Percentiles rank a stretch among this genome's conserved stretches.
These are phyloP conservation scores for Penicillium rolfsii DNA, from an alignment of 2,329 filamentous ascomycete species.

Conservation along the genomic window DNA sequence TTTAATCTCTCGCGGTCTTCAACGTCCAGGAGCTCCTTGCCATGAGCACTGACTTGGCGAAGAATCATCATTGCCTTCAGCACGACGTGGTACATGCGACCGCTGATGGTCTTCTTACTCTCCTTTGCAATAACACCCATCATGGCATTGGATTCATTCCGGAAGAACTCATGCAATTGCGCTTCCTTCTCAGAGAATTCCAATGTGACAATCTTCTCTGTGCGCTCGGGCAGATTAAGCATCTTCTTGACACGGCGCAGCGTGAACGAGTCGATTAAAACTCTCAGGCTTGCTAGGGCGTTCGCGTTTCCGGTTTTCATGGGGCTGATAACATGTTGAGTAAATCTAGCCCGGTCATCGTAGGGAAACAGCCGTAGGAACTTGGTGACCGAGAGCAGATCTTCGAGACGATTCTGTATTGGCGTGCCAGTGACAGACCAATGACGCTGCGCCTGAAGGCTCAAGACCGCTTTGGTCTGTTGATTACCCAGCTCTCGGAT, in stretches of 20 bases:
- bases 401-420: constrained; percentile 90
- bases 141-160: constrained; percentile 76
- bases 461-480: constrained; percentile 82
- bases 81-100: constrained; percentile 91
- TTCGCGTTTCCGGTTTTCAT: constrained; percentile 86
- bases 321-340: constrained; percentile 76
- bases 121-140: constrained; percentile 73
- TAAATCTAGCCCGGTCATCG: constrained; percentile 74
- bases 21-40: constrained; percentile 83
- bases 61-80: constrained; percentile 88
- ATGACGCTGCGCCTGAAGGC: constrained; percentile 75
- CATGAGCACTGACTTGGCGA: constrained; percentile 88
- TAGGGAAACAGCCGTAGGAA: constrained; percentile 87
- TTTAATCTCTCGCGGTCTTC: constrained; percentile 80
- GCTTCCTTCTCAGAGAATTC: constrained; percentile 76
- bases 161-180: constrained; percentile 80
- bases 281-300: constrained; percentile 76
- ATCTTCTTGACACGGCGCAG: constrained; percentile 89
- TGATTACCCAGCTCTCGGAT: constrained; percentile 83
- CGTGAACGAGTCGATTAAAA: constrained; percentile 93
- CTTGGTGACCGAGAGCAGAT: constrained; percentile 81
- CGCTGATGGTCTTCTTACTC: constrained; percentile 70
- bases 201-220: constrained; percentile 73
- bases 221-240: constrained; percentile 76
- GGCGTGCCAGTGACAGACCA: constrained; percentile 99